Base-by-base conservation (phyloP, 129 eudicot species). In the Flaveria linearis region DNA sequence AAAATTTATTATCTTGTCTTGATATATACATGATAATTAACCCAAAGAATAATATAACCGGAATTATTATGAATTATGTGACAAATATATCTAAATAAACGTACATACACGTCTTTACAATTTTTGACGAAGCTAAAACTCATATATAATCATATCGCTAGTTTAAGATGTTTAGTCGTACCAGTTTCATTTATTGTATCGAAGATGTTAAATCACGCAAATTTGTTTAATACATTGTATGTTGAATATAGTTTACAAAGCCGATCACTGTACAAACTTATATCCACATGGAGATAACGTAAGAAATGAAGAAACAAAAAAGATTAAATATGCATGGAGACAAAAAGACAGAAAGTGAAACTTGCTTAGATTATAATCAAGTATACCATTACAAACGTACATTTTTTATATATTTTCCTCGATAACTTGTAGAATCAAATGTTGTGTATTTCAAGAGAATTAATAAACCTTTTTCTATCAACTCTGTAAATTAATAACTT, bases 281-380 rank as follows among this genome's bases (percentile, higher is more conserved):
- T 42, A 69, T 52, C 61, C 82, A 69, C 76, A 45, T 43, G 76
- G 69, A 12, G 45, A 55, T 18, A 25, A 41, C 76, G 76, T 78
- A 78, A 69, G 50, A 74, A 75, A 18, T 28, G 42, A 69, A 70
- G 41, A 78, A 78, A 43, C 76, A 9, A 11, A 45, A n/a, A 45
- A 45, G 12, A 11, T 45, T 8, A 75, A 64, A 65, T 64, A 63
- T 64, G 80, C 51, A 60, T 78, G 62, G 56, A 30, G 72, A 71
- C 71, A 7, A 17, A 70, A 78, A 71, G 71, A 62, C 43, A 30
- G 56, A 18, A 78, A 60, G 71, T 72, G 43, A 30, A 73, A 18
- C 77, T 78, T 78, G 82, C 82, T 78, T 78, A 12, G 5, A 60
- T 12, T 30, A 78, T 14, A 71, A 60, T 78, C 45, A 78, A 78